These are phyloP conservation scores for Periconia sp. DNA, from an alignment of 2,329 filamentous ascomycete genomes.

Conservation along the genomic window DNA sequence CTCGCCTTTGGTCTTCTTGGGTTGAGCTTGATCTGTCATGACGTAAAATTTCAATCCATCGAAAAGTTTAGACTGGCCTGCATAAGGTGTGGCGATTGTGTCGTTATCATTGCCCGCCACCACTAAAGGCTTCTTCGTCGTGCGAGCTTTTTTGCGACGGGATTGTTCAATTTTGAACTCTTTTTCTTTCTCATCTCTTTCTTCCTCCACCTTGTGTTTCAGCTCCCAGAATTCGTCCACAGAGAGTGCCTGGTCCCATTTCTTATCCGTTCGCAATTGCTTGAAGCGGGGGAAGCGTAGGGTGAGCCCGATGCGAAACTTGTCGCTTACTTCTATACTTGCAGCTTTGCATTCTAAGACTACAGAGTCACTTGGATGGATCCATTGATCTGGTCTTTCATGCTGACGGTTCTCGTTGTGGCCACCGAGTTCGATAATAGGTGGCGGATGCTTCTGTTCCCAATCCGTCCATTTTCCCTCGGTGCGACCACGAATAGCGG, in stretches of 20 bases:
- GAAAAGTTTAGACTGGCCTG: constrained; percentile 70
- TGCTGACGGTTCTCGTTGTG: constrained; percentile 68
- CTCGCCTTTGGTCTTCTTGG: constrained; percentile 79
- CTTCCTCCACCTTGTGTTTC: constrained; percentile 71
- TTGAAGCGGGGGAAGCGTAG: constrained; percentile 92
- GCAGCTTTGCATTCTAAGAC: constrained; percentile 90
- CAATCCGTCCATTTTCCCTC: constrained; percentile 92
- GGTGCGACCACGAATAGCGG: constrained; percentile 79
- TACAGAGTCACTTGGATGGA: constrained; percentile 84
- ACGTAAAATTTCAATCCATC: constrained; percentile 81
- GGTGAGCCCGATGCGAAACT: constrained; percentile 78
- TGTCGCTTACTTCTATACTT: constrained; percentile 74
- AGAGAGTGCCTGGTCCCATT: constrained; percentile 81
- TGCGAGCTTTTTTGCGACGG: constrained; percentile 68
- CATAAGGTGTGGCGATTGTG: constrained; percentile 58
- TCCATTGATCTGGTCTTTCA: constrained; percentile 91
- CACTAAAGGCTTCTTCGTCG: constrained; percentile 70
- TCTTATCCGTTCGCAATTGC: constrained; percentile 77
- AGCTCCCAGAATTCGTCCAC: constrained; percentile 78
- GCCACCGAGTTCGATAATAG: constrained; percentile 80
- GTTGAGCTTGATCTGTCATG: constrained; percentile 74
- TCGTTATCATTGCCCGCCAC: constrained; percentile 68
- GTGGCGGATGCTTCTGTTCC: constrained; percentile 78
- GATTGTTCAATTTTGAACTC: constrained; percentile 73
- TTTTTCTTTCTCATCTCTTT: constrained; percentile 70